phyloP scores from a whole-genome alignment of 441 rosid genomes.

The Macaranga tanarius region DNA sequence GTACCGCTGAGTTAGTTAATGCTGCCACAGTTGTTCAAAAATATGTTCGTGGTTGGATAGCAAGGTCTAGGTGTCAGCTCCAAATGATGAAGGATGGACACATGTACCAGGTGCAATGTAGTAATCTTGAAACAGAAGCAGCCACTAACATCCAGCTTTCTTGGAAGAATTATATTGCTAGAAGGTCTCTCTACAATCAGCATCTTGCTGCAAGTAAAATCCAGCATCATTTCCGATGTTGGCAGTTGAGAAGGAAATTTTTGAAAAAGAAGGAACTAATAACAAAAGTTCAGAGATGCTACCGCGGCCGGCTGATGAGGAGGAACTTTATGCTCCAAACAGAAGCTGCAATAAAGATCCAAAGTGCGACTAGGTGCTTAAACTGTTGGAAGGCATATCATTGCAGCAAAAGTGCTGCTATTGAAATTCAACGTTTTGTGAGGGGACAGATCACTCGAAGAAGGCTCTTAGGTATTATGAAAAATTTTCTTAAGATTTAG shows the following conservation, averaged over 20 bases:
- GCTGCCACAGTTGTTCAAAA: conserved; percentile 35
- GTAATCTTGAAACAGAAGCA: conserved; percentile 39
- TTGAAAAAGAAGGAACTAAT: conserved; percentile 38
- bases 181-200: conserved; percentile 27
- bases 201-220: conserved; percentile 51
- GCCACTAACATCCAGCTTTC: conserved; percentile 57
- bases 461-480: conserved; percentile 57
- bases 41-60: conserved; percentile 31
- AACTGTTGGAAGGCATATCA: conserved; percentile 38
- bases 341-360: conserved; percentile 55
- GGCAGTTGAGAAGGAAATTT: conserved; percentile 45
- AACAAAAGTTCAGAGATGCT: conserved; percentile 49
- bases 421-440: conserved; percentile 53
- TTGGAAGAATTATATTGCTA: conserved; percentile 38
- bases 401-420: conserved; percentile 50
- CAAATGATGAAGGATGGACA: conserved; percentile 22
- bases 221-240: conserved; percentile 45
- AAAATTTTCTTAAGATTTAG: conserved; percentile 14
- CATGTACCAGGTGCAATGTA: conserved; percentile 19
- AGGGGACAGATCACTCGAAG: conserved; percentile 50
- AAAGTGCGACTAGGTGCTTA: conserved; percentile 47
- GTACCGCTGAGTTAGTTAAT: conserved; percentile 23
- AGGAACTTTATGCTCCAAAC: conserved; percentile 40
- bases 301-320: conserved; percentile 63
- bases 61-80: conserved; percentile 24